These are phyloP conservation scores for Claviceps spartinae DNA, from an alignment of 2,329 filamentous ascomycete species.

Conservation along the genomic window DNA sequence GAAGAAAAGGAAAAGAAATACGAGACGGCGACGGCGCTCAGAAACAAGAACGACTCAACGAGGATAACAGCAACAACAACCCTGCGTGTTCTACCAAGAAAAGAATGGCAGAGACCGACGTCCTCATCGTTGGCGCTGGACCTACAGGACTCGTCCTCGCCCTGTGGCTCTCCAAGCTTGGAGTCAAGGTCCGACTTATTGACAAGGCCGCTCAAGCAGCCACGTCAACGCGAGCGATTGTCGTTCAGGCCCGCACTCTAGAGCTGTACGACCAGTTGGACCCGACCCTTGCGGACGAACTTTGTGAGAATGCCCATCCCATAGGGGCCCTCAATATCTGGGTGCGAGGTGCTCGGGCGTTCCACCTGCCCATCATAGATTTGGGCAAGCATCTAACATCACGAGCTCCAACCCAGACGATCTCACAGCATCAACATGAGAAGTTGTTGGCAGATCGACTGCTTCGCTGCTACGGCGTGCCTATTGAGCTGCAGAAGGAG, in stretches of 20 bases:
- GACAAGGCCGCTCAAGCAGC: constrained; percentile 33
- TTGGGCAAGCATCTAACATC: not conserved
- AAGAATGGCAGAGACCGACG: constrained; percentile 9
- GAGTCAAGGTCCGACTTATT: constrained; percentile 28
- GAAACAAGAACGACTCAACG: no score
- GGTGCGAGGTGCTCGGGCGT: not conserved
- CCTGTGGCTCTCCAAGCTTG: constrained; percentile 27
- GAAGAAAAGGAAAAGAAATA: no score
- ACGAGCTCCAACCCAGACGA: not conserved
- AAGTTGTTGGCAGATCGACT: constrained; percentile 30
- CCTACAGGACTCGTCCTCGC: constrained; percentile 29
- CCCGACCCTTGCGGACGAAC: not conserved
- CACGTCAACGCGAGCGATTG: constrained; percentile 7
- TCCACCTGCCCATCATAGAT: not conserved
- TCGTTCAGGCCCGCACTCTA: not conserved
- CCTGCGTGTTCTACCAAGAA: no score
- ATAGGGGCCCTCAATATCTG: not conserved
- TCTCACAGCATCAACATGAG: constrained; percentile 24
- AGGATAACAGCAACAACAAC: no score
- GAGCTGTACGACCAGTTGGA: constrained; percentile 1
- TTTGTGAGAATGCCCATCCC: not conserved
- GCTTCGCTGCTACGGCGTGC: constrained; percentile 1
- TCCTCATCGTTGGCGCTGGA: constrained; percentile 28
- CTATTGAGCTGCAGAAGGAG: constrained; percentile 10
- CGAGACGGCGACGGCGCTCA: no score